Percentiles rank a stretch among this genome's conserved stretches.
Conservation (phyloP, 2,329 filamentous ascomycete genomes). For the Stachybotrys echinatus region DNA sequence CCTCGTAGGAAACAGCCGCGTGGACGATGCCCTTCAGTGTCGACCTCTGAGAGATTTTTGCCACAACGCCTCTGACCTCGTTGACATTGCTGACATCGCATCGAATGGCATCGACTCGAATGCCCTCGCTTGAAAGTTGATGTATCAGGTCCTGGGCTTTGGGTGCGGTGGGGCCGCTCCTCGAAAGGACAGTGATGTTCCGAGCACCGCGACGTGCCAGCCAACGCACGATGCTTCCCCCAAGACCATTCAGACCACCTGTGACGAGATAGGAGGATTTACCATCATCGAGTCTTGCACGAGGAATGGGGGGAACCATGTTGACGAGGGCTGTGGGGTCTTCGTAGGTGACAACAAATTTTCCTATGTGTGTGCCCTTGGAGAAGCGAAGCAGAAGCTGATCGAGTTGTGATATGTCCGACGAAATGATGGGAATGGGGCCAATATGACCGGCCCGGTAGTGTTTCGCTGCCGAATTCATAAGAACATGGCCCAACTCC, state of each 20-base stretch:
- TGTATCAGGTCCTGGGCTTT: not conserved
- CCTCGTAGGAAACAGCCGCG: not conserved
- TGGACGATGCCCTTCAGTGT: not conserved
- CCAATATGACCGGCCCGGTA: not conserved
- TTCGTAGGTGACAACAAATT: constrained; percentile 2
- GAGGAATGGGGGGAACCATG: not conserved
- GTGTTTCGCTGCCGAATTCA: not conserved
- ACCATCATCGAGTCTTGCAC: not conserved
- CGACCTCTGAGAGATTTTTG: not conserved
- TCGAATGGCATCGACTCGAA: not conserved
- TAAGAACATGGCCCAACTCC: not conserved
- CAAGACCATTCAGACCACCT: constrained; percentile 19
- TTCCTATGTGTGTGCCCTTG: constrained; percentile 3
- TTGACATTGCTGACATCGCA: not conserved
- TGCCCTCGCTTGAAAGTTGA: not conserved
- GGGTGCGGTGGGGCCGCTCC: not conserved
- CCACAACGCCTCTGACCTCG: not conserved
- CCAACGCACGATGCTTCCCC: constrained; percentile 12
- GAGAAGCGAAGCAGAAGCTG: not conserved
- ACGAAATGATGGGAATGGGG: not conserved
- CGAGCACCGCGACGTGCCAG: constrained; percentile 17
- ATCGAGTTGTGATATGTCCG: constrained; percentile 3
- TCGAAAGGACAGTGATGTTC: constrained; percentile 18
- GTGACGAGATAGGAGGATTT: not conserved
- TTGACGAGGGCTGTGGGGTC: constrained; percentile 1